Conservation (phyloP, 179 eudicot species). For the Silene noctiflora region DNA sequence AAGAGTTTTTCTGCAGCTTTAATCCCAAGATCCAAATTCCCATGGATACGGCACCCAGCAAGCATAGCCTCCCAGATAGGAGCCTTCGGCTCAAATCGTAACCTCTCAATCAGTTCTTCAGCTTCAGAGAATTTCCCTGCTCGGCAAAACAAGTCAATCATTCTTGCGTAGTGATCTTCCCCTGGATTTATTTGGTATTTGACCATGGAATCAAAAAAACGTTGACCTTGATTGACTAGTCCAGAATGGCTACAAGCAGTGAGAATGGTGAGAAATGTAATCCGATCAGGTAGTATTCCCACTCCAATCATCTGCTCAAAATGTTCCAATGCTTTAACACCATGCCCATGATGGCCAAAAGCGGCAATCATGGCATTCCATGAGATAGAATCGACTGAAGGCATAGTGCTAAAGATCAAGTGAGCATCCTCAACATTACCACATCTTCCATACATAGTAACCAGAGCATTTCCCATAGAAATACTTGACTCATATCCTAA, state of each 20-base stretch:
- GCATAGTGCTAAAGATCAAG: slow-evolving; percentile 45
- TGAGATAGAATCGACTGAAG: slow-evolving; percentile 58
- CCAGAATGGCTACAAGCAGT: slow-evolving; percentile 80
- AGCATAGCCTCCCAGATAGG: slow-evolving; percentile 73
- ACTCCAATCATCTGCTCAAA: slow-evolving; percentile 57
- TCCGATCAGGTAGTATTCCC: slow-evolving; percentile 53
- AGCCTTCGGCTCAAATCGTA: slow-evolving; percentile 54
- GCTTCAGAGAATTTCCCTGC: slow-evolving; percentile 69
- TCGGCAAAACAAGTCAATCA: slow-evolving; percentile 62
- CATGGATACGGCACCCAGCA: slow-evolving; percentile 56
- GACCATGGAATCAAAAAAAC: slow-evolving; percentile 49
- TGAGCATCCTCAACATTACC: slow-evolving; percentile 52
- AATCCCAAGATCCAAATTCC: slow-evolving; percentile 56
- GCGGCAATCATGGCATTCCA: slow-evolving; percentile 85
- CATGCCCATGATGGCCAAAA: slow-evolving; percentile 64
- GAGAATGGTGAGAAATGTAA: slow-evolving; percentile 58
- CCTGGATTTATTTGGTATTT: slow-evolving; percentile 45
- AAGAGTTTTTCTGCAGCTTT: slow-evolving; percentile 56
- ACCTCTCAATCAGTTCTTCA: slow-evolving; percentile 38
- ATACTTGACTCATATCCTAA: slow-evolving; percentile 60
- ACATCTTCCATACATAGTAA: slow-evolving; percentile 73
- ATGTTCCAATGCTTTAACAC: slow-evolving; percentile 49
- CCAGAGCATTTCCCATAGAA: slow-evolving; percentile 61
- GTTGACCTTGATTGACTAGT: slow-evolving; percentile 53
- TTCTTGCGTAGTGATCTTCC: slow-evolving; percentile 68